Evolutionary conservation across 2,329 filamentous ascomycete genomes (phyloP).

Genomic region (Alternaria brassicae): DNA sequence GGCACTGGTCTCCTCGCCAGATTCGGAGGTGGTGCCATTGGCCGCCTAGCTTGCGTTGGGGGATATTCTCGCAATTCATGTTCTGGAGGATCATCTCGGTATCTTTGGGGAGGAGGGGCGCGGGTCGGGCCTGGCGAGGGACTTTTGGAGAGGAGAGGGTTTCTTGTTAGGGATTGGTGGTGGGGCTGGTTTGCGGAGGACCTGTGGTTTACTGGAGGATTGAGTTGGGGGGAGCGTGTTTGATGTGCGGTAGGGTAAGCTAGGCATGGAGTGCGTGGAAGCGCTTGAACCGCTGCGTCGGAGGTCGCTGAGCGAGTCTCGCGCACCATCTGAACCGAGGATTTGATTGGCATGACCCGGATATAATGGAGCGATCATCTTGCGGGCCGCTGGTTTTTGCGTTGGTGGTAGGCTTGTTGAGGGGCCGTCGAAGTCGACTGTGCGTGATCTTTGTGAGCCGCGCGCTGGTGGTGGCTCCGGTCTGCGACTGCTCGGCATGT

Average conservation of each 20-base stretch:
- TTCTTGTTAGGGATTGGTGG: constrained; percentile 47
- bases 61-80: constrained; percentile 19
- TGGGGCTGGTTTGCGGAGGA: constrained; percentile 45
- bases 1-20: constrained; percentile 25
- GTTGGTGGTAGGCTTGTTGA: constrained; percentile 26
- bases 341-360: constrained; percentile 30
- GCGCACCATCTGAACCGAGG: constrained; percentile 30
- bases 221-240: constrained; percentile 12
- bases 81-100: constrained; percentile 33
- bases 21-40: constrained; percentile 33
- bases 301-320: constrained; percentile 28
- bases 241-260: constrained; percentile 23
- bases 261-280: constrained; percentile 43
- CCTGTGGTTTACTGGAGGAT: constrained; percentile 26
- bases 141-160: constrained; percentile 32
- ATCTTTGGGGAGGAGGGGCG: constrained; percentile 24
- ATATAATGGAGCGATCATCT: constrained; percentile 43
- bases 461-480: constrained; percentile 45
- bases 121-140: constrained; percentile 11
- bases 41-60: constrained; percentile 30
- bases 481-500: constrained; percentile 24
- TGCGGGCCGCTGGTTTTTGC: constrained; percentile 35
- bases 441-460: constrained; percentile 39
- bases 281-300: constrained; percentile 33
- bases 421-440: constrained; percentile 41